A percentile compares a stretch with the other conserved stretches of the same genome.
Evolutionary conservation across 2,329 filamentous ascomycete species (phyloP).

Genomic region (Scytalidium lignicola): DNA sequence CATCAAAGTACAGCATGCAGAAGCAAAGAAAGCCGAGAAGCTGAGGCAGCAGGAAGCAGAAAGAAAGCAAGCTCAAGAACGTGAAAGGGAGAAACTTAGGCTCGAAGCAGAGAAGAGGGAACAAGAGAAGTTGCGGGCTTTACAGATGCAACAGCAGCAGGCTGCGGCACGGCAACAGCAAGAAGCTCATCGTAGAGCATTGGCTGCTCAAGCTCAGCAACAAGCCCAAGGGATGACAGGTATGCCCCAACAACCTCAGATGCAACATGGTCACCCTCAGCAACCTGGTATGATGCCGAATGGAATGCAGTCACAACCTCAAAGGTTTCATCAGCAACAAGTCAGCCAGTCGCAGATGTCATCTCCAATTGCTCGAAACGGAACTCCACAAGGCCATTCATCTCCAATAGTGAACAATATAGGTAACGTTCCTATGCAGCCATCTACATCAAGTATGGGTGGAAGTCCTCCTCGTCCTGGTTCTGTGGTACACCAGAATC

Average conservation of each 20-base stretch:
- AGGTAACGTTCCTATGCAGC: slow-evolving; percentile 52
- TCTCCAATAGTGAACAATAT: slow-evolving; percentile 55
- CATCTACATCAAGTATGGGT: slow-evolving; percentile 62
- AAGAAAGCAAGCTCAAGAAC: slow-evolving; percentile 41
- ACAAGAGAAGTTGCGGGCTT: slow-evolving; percentile 26
- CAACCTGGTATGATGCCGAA: slow-evolving; percentile 37
- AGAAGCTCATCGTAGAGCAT: slow-evolving; percentile 27
- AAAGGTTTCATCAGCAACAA: slow-evolving; percentile 36
- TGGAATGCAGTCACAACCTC: slow-evolving; percentile 29
- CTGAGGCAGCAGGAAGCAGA: slow-evolving; percentile 49
- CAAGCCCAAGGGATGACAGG: slow-evolving; percentile 28
- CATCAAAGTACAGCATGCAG: slow-evolving; percentile 72
- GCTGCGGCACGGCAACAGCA: slow-evolving; percentile 14
- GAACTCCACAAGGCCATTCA: slow-evolving; percentile 61
- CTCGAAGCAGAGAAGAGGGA: slow-evolving; percentile 25
- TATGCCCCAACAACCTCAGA: slow-evolving; percentile 19
- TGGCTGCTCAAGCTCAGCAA: slow-evolving; percentile 23
- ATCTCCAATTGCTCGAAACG: slow-evolving; percentile 62
- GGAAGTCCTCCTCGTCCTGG: slow-evolving; percentile 62
- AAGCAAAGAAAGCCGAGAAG: slow-evolving; percentile 73
- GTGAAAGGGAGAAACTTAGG: slow-evolving; percentile 39
- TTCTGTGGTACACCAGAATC: slow-evolving; percentile 56
- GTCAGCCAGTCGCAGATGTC: slow-evolving; percentile 59
- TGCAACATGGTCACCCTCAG: slow-evolving; percentile 37
- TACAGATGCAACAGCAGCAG: slow-evolving; percentile 22